Evolutionary conservation across 2,329 filamentous ascomycete genomes (phyloP), one percentile per base, ranked within the genome.

Genomic region (Sporothrix phasma): DNA sequence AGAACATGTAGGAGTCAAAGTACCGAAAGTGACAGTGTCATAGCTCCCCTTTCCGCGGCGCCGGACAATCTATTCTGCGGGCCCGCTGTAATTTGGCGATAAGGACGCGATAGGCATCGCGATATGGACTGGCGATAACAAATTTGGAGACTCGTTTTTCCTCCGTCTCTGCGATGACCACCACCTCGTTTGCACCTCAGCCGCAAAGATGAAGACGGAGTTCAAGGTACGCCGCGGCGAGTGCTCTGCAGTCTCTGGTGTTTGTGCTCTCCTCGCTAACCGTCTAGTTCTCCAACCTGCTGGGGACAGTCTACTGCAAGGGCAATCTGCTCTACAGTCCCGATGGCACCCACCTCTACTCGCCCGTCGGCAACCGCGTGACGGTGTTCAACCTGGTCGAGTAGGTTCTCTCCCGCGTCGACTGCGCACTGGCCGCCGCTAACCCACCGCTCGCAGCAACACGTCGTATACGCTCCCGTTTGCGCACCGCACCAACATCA

Each of bases 271-370:
- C n/a, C n/a, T 1, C 31, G 10, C 58, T 62, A 17, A 56, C 26
- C 2, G 4, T 10, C 1, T 72, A 97, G 92, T 99, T 99, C 79
- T 96, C 93, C 75, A 99, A 97, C 78, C 84, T 99, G 75, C 85
- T 99, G 73, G 95, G 94, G 74, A 99, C 94, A 70, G 94, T 99
- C 74, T 99, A 97, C 81, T 91, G 92, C 80, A 90, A 92, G 84
- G 94, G 95, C 77, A 99, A 97, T 76, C 84, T 99, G 72, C 84
- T 97, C 74, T 99, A 95, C 80, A 95, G 90, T 71, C 91, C 92
- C 67, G 93, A 99, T 84, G 95, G 95, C 74, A 94, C 90, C 71
- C 93, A 91, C 78, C 84, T 99, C 69, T 90, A 95, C 72, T 99
- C 94, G 51, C 95, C 94, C 7, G 94, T 99, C 62, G 94, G 94